Evolutionary conservation across 148 eudicot species (phyloP), one percentile per base, ranked within the genome.

Genomic region (Heliosperma pusillum): DNA sequence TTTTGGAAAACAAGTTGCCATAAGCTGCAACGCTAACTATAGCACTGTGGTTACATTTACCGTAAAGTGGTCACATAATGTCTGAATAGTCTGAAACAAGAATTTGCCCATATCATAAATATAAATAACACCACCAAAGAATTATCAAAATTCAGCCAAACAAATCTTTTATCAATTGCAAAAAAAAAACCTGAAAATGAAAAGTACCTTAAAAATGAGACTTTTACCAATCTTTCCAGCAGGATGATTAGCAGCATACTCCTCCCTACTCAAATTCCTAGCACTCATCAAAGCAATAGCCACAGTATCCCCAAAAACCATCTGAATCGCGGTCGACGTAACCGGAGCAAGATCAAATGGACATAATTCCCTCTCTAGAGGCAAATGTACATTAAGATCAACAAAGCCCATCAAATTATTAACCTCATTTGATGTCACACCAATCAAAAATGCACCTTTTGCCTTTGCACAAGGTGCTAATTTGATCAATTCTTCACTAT

Each of bases 221-320:
- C 88, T 87, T 73, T 96, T 96, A 65, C 97, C 97, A 69, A 96
- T 96, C 87, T 88, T 83, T 21, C 97, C 97, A 68, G 97, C 97
- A 2, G 97, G 99, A 71, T 96, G 97, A 80, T 96, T 96, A 12
- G 93, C 82, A 1, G 99, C 97, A 58, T 96, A 96, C 80, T 88
- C 89, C 27, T 96, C 89, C 80, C 69, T 88, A 1, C 78, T 96
- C 89, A 96, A 86, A 75, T 83, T 87, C 85, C 89, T 86, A 1
- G 97, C 97, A 19, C 81, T 84, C 97, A 96, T 96, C 81, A 96
- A 76, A 4, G 97, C 97, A 42, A 96, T 84, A 3, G 99, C 97
- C 56, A 96, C 97, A 0, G 97, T 96, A 60, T 93, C 97, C 58
- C 99, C 97, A 61, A 96, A 96, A 45, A 96, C 97, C 99, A 92